A percentile compares a stretch with the other conserved stretches of the same genome.
Conservation (phyloP, 2,329 filamentous ascomycete species). For the Microthyrium microscopicum region DNA sequence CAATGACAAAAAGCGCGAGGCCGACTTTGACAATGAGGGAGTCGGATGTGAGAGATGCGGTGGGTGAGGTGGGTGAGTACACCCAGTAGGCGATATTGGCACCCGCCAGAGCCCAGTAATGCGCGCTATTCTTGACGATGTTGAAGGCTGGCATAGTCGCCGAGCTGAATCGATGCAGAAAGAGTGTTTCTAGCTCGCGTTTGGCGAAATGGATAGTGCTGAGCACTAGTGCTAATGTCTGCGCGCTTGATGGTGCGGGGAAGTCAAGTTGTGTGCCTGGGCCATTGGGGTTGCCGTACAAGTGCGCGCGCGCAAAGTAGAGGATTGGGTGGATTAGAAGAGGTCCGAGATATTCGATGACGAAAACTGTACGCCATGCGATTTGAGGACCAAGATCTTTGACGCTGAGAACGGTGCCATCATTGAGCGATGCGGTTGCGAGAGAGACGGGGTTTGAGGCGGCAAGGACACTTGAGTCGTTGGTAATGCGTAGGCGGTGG, state of each 20-base stretch:
- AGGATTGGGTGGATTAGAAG: conserved; percentile 71
- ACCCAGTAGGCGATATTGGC: conserved; percentile 69
- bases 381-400: conserved; percentile 91
- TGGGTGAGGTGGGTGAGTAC: conserved; percentile 44
- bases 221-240: conserved; percentile 58
- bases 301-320: conserved; percentile 51
- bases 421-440: conserved; percentile 37
- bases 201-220: conserved; percentile 78
- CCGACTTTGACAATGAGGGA: conserved; percentile 26
- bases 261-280: conserved; percentile 13
- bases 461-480: conserved; percentile 41
- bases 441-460: conserved; percentile 37
- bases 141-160: conserved; percentile 85
- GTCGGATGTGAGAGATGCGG: conserved; percentile 35
- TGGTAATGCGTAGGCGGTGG: conserved; percentile 47
- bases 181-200: conserved; percentile 86
- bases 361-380: conserved; percentile 81
- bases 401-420: conserved; percentile 54
- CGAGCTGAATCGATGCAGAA: conserved; percentile 86
- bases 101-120: conserved; percentile 84
- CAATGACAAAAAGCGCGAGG: conserved; percentile 54
- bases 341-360: conserved; percentile 89
- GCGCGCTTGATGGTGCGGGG: conserved; percentile 42
- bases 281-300: conserved; percentile 40
- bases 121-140: conserved; percentile 86